Evolutionary conservation across 108 stramenopile species (phyloP).

Genomic region (Cylindrotheca fusiformis): DNA sequence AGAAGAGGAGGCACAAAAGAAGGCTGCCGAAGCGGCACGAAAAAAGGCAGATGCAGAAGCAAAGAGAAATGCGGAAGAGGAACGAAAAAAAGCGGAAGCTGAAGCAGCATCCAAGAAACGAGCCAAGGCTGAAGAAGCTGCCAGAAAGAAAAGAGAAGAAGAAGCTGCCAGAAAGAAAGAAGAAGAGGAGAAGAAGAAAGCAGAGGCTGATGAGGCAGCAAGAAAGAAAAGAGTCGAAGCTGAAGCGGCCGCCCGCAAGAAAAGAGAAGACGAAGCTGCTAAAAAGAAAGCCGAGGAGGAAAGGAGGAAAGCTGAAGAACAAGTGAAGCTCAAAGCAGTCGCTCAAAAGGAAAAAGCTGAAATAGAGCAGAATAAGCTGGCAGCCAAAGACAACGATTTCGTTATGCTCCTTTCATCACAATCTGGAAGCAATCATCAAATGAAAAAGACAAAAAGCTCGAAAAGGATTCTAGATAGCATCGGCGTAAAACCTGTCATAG

Average conservation of each 20-base stretch:
- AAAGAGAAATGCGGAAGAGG: constrained; percentile 4
- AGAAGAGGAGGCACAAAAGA: background rate
- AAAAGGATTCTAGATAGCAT: constrained; percentile 1
- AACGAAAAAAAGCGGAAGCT: background rate
- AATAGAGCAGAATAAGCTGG: background rate
- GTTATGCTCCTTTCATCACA: background rate
- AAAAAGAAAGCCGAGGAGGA: background rate
- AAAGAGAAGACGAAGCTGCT: background rate
- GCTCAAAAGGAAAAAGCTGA: background rate
- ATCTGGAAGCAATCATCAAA: background rate
- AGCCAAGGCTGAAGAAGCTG: background rate
- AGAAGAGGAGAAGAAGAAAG: background rate
- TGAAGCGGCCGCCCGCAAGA: background rate
- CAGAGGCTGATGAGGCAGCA: background rate
- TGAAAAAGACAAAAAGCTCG: background rate
- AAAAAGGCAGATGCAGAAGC: background rate
- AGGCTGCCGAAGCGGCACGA: background rate
- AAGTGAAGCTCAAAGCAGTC: background rate
- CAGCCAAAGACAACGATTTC: background rate
- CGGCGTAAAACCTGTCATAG: constrained; percentile 12
- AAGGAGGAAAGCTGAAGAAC: background rate
- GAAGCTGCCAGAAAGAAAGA: background rate
- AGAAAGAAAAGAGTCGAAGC: background rate
- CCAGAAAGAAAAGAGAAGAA: background rate
- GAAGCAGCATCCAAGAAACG: background rate